A percentile compares a stretch with the other conserved stretches of the same genome.
phyloP scores from a whole-genome alignment of 169 alveolate species.

The Cryptosporidium andersoni region DNA sequence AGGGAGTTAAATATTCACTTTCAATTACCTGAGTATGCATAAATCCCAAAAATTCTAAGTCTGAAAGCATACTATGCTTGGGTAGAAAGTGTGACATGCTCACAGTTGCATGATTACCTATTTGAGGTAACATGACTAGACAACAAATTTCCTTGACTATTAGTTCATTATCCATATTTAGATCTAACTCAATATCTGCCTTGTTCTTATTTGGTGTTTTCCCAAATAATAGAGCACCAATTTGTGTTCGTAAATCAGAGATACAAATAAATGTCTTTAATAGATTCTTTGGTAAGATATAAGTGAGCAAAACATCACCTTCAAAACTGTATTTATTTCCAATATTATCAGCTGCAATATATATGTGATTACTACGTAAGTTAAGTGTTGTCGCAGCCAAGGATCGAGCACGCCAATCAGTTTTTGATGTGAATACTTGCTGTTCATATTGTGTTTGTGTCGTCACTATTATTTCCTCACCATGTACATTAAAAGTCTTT shows the following conservation, averaged over 20 bases:
- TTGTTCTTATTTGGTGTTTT: conserved; percentile 72
- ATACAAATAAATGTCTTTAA: conserved; percentile 95
- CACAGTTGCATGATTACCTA: conserved; percentile 93
- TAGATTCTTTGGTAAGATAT: conserved; percentile 97
- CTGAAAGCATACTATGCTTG: conserved; percentile 78
- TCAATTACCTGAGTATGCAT: conserved; percentile 42
- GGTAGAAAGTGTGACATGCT: conserved; percentile 93
- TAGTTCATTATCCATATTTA: conserved; percentile 42
- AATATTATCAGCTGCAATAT: conserved; percentile 89
- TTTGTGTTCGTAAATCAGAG: conserved; percentile 97
- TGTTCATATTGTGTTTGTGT: conserved; percentile 98
- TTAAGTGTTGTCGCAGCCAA: conserved; percentile 96
- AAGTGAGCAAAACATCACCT: conserved; percentile 85
- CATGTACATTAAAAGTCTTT: conserved; percentile 95
- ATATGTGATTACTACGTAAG: conserved; percentile 95
- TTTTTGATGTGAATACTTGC: conserved; percentile 93
- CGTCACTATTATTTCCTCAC: conserved; percentile 95
- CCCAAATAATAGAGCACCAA: conserved; percentile 97
- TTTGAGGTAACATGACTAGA: conserved; percentile 97
- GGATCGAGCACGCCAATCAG: conserved; percentile 99
- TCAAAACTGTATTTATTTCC: conserved; percentile 2
- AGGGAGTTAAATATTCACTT: conserved; percentile 1
- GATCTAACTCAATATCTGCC: background rate
- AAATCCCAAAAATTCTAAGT: conserved; percentile 39
- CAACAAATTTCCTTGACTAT: conserved; percentile 91